These are phyloP conservation scores for Arthrobotrys sphaeroides DNA, from an alignment of 2,329 filamentous ascomycete genomes.

Conservation along the genomic window DNA sequence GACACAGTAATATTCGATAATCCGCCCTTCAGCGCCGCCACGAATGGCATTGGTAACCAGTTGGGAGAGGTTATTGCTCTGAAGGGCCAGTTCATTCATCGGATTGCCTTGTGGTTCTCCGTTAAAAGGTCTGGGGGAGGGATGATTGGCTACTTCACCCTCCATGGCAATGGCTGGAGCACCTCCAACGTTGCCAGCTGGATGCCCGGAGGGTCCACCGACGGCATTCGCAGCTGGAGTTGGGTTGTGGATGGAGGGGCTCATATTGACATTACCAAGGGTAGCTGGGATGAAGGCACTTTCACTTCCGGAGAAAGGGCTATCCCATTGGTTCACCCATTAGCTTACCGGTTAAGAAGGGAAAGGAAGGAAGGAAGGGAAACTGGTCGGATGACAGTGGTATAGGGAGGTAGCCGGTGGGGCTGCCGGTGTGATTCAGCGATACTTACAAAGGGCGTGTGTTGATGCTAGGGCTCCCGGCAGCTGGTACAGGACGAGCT, in stretches of 20 bases:
- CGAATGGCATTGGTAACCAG: background rate
- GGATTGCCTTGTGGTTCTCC: background rate
- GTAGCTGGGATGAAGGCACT: conserved; percentile 12
- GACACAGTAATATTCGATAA: conserved; percentile 31
- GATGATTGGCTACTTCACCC: background rate
- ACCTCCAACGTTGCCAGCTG: background rate
- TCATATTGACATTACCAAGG: background rate
- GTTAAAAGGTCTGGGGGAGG: background rate
- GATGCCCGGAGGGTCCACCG: background rate
- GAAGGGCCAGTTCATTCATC: background rate
- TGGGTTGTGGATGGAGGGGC: background rate
- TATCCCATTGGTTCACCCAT: background rate
- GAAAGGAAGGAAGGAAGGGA: background rate
- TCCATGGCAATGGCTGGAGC: background rate
- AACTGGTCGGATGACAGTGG: background rate
- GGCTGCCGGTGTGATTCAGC: no score
- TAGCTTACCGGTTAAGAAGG: background rate
- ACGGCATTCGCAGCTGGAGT: background rate
- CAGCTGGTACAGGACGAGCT: background rate
- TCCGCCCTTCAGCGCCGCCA: background rate
- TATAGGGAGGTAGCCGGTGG: background rate
- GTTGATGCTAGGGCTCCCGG: background rate
- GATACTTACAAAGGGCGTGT: background rate
- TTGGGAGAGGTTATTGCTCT: background rate
- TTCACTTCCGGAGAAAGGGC: conserved; percentile 24